Base-by-base conservation (phyloP, 2,329 filamentous ascomycete genomes). In the Endocalyx cinctus region DNA sequence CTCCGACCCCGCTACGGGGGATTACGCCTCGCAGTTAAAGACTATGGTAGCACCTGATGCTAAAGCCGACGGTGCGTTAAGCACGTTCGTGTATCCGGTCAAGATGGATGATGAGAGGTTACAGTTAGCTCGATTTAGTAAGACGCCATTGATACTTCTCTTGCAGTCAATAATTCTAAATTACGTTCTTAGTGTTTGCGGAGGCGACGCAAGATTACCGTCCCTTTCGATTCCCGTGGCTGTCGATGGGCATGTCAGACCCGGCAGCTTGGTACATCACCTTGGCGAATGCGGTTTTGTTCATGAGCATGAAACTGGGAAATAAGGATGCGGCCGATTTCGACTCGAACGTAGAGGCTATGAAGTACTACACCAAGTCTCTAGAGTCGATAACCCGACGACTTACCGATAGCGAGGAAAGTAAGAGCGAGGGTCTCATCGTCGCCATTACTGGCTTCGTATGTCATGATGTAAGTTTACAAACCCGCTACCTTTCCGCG, bases 321-420 rank as follows among this genome's bases (percentile, higher is more conserved):
- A 12, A 30, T 13, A 27, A 29, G 4, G 6, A 10, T n/a, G 47
- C 46, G 10, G 29, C 38, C 11, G 48, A 50, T 17, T 49, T 37
- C 28, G 28, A n/a, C 12, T 27, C 42, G 4, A 37, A 31, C 27
- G 15, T 23, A n/a, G 46, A 51, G 12, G 48, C 48, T 5, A 35
- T 48, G 45, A 52, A 45, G 29, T 50, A 45, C 46, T 52, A 55
- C 16, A 49, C 46, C 11, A 26, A 39, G 27, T 54, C 49, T 12
- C 32, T 55, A 3, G 31, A 41, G 12, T 50, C 48, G 1, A 40
- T 53, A 12, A 43, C 42, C 6, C 42, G 34, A 19, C 43, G 50
- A 29, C 37, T 55, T 17, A 31, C 35, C 6, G 40, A 47, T n/a
- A 40, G 45, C 10, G 31, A 18, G 2, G 35, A 48, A 25, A 42